phyloP scores from a whole-genome alignment of 176 grass and related monocot genomes.

The Phoenix dactylifera region DNA sequence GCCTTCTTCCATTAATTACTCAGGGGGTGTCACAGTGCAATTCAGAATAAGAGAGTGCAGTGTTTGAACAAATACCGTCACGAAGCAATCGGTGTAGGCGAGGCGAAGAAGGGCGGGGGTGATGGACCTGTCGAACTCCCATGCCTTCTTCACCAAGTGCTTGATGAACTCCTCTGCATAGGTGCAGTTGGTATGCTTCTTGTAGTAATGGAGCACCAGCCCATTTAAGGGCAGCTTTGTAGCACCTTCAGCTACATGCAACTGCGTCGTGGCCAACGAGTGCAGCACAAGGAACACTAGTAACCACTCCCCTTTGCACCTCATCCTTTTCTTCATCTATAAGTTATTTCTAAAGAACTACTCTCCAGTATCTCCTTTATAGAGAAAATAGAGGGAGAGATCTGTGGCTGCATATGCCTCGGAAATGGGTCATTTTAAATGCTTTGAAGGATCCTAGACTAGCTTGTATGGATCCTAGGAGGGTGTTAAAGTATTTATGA shows the following conservation, averaged over 20 bases:
- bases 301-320: neutral
- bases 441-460: too few relatives aligned
- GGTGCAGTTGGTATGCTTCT: neutral
- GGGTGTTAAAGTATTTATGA: too few relatives aligned
- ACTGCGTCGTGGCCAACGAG: neutral
- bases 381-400: too few relatives aligned
- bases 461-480: too few relatives aligned
- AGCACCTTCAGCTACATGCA: neutral
- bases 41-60: neutral
- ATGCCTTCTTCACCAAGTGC: neutral
- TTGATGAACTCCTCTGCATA: neutral
- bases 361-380: too few relatives aligned
- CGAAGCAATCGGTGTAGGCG: slow-evolving; percentile 16
- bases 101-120: slow-evolving; percentile 14
- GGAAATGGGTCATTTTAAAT: too few relatives aligned
- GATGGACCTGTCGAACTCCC: slow-evolving; percentile 1
- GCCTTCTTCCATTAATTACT: too few relatives aligned
- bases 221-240: neutral
- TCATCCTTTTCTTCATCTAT: neutral
- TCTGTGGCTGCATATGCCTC: too few relatives aligned
- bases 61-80: neutral
- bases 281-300: neutral
- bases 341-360: too few relatives aligned
- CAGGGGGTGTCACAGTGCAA: too few relatives aligned
- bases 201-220: slow-evolving; percentile 1